phyloP scores from a whole-genome alignment of 129 eudicot species.

The Solidago caesia region DNA sequence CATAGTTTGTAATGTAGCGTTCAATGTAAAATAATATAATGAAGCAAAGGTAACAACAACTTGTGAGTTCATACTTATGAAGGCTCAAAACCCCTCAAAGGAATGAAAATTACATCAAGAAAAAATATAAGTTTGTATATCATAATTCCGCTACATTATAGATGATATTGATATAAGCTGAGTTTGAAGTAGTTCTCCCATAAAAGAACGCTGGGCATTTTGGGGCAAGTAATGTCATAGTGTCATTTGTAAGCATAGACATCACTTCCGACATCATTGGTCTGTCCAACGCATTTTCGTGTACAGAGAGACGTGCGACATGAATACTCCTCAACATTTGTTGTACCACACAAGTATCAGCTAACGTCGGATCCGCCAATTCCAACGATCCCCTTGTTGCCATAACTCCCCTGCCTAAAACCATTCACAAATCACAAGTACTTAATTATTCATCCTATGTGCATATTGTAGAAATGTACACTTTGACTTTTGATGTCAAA shows the following conservation, averaged over 20 bases:
- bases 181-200: conserved; percentile 10
- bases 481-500: neutral
- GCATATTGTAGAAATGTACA: neutral
- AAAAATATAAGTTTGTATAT: neutral
- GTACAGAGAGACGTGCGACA: conserved; percentile 46
- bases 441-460: neutral
- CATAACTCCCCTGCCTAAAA: conserved; percentile 50
- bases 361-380: conserved; percentile 35
- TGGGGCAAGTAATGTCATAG: conserved; percentile 24
- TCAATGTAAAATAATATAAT: too few relatives aligned
- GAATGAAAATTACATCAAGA: too few relatives aligned
- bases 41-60: too few relatives aligned
- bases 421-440: neutral
- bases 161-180: neutral
- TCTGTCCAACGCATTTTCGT: conserved; percentile 40
- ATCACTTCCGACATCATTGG: conserved; percentile 39
- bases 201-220: conserved; percentile 30
- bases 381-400: conserved; percentile 35
- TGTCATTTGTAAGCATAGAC: conserved; percentile 40
- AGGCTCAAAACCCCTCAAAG: too few relatives aligned
- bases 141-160: neutral
- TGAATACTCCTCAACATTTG: conserved; percentile 36
- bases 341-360: neutral
- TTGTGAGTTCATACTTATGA: too few relatives aligned
- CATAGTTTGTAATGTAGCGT: too few relatives aligned